Evolutionary conservation across 495 filamentous ascomycete species (phyloP), one percentile per base, ranked within the genome.

Genomic region (Pyrenula aspistea): DNA sequence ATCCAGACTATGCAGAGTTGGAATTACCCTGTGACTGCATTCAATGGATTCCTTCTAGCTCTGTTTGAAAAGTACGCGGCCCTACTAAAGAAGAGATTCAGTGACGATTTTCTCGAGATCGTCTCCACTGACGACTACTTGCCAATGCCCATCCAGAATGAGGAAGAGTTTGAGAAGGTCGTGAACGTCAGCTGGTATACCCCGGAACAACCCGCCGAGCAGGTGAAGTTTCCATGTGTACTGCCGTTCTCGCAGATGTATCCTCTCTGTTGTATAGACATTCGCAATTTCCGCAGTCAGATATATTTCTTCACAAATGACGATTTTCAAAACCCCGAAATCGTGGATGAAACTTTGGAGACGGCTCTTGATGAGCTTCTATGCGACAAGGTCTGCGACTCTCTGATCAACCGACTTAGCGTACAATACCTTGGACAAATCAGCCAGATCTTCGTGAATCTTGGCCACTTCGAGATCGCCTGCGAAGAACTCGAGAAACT

Each of bases 171-270:
- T 66, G 88, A 95, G 59, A 94, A 95, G 63, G 91, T 99, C 22
- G 81, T 95, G 61, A 88, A 86, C 56, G 89, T 96, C 55, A 92
- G 83, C 68, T 97, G 91, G 91, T 96, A 93, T 65, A 84, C 77
- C 10, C 90, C 89, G 49, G 88, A 93, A 11, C 50, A 88, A 85
- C 56, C 67, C 84, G 50, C 49, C 75, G 77, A 11, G 83, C 91
- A 58, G 83, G 94, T 57, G 77, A 94, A 62, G 79, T 1, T 95
- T 92, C 94, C 93, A 2, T 91, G 84, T 66, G 86, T 95, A 54
- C 73, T 99, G 12, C 93, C 93, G 12, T 99, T 99, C 67, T 96
- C 91, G 42, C 91, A 96, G 58, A 97, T 99, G 93, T 99, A 97
- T 67, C 91, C 91, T 2, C 77, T 96, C 25, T 96, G 91, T 70